These are phyloP conservation scores for Talaromyces sp. DNA, from an alignment of 2,329 filamentous ascomycete species.

Conservation along the genomic window DNA sequence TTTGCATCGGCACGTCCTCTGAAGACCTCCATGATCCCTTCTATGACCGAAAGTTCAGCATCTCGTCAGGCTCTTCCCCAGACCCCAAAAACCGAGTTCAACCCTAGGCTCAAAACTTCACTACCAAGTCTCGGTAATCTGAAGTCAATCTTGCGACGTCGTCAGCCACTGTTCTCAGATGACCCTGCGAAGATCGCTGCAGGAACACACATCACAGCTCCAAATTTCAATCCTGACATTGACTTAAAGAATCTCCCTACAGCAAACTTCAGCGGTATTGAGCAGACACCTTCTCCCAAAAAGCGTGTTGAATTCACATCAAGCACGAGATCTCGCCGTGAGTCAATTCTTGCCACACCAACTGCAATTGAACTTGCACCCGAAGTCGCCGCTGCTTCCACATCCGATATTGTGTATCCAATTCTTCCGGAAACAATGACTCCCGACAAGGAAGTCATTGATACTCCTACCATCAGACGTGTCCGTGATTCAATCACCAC, in stretches of 20 bases:
- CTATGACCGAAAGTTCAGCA: constrained; percentile 50
- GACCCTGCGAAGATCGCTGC: constrained; percentile 58
- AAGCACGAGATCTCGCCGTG: constrained; percentile 54
- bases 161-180: constrained; percentile 57
- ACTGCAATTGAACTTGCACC: constrained; percentile 40
- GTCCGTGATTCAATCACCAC: constrained; percentile 34
- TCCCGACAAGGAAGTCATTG: constrained; percentile 29
- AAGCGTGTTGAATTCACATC: constrained; percentile 82
- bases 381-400: constrained; percentile 21
- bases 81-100: constrained; percentile 47
- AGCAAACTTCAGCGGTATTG: constrained; percentile 31
- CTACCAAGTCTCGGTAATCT: constrained; percentile 53
- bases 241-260: constrained; percentile 38
- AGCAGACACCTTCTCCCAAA: constrained; percentile 66
- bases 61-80: constrained; percentile 48
- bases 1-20: constrained; percentile 54
- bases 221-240: constrained; percentile 49
- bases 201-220: constrained; percentile 51
- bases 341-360: constrained; percentile 36
- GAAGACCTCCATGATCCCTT: constrained; percentile 53
- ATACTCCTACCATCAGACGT: constrained; percentile 39
- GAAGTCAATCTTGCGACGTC: constrained; percentile 61
- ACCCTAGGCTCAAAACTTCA: constrained; percentile 40
- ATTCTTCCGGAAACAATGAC: constrained; percentile 35
- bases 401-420: constrained; percentile 35